Evolutionary conservation across 208 protist genomes (phyloP).

Genomic region (Crithidia thermophila): DNA sequence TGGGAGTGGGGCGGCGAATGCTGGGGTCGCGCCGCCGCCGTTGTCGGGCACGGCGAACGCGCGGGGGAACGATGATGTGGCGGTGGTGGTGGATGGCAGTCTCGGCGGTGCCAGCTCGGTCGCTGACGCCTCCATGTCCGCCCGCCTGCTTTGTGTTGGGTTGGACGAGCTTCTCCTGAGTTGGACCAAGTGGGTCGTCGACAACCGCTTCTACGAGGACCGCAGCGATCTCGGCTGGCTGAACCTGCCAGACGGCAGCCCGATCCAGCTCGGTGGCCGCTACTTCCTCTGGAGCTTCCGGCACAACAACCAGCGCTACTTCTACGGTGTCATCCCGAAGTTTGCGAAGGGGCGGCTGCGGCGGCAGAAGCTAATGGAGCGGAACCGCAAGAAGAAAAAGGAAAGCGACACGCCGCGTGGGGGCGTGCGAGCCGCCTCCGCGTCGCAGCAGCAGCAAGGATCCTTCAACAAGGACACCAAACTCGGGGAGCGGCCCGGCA

Average conservation of each 20-base stretch:
- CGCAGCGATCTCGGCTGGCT: slow-evolving; percentile 52
- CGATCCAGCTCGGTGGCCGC: slow-evolving; percentile 44
- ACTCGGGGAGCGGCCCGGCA: neutral
- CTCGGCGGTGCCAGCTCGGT: slow-evolving; percentile 4
- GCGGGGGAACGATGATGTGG: neutral
- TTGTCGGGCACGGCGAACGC: too few relatives aligned
- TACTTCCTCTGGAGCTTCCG: slow-evolving; percentile 69
- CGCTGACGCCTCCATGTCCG: slow-evolving; percentile 32
- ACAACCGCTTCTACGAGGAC: slow-evolving; percentile 56
- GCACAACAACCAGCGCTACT: slow-evolving; percentile 56
- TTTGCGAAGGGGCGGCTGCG: slow-evolving; percentile 55
- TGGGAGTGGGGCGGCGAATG: too few relatives aligned
- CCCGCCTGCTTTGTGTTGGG: slow-evolving; percentile 36
- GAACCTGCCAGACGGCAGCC: slow-evolving; percentile 24
- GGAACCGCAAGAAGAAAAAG: slow-evolving; percentile 37
- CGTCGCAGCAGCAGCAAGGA: slow-evolving; percentile 3
- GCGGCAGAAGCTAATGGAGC: slow-evolving; percentile 33
- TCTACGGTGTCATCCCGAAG: slow-evolving; percentile 69
- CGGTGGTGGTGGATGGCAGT: slow-evolving; percentile 8
- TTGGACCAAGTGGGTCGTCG: slow-evolving; percentile 59
- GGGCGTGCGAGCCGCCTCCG: neutral
- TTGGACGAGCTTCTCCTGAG: slow-evolving; percentile 55
- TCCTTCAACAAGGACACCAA: neutral
- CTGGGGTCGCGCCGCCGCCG: too few relatives aligned
- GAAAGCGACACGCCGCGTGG: neutral